phyloP scores from a whole-genome alignment of 1,284 basidiomycete species.

The Cutaneotrichosporon sp. region DNA sequence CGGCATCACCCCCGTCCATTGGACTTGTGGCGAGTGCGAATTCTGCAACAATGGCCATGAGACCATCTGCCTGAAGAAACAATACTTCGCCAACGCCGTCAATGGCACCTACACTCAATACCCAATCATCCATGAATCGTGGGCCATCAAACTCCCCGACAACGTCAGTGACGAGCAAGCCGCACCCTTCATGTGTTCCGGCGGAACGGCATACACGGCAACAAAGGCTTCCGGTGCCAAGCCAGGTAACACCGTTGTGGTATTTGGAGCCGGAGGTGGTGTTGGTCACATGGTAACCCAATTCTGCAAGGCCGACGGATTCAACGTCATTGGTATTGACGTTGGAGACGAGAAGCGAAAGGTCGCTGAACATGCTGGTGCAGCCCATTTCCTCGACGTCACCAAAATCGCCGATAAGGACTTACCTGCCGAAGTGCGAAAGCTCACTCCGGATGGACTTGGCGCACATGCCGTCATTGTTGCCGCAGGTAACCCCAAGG shows the following conservation, averaged over 20 bases:
- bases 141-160: constrained; percentile 24
- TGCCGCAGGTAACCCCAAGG: constrained; percentile 25
- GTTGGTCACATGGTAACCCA: constrained; percentile 29
- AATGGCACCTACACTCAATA: constrained; percentile 27
- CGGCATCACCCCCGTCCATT: constrained; percentile 22
- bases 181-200: constrained; percentile 28
- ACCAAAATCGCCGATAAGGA: constrained; percentile 12
- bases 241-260: constrained; percentile 17
- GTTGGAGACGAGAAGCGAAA: constrained; percentile 22
- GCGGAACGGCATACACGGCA: constrained; percentile 27
- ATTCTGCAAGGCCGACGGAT: constrained; percentile 24
- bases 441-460: constrained; percentile 17
- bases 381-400: constrained; percentile 20
- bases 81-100: constrained; percentile 17
- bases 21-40: constrained; percentile 25
- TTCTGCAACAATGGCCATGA: constrained; percentile 23
- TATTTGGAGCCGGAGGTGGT: constrained; percentile 25
- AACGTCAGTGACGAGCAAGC: constrained; percentile 22
- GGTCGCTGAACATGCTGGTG: constrained; percentile 16
- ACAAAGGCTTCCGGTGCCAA: constrained; percentile 23
- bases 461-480: constrained; percentile 26
- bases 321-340: constrained; percentile 25
- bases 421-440: constrained; percentile 17
- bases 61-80: constrained; percentile 23
- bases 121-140: constrained; percentile 20